Evolutionary conservation across 129 eudicot species (phyloP).

Genomic region (Chrysanthemum lavandulifolium): DNA sequence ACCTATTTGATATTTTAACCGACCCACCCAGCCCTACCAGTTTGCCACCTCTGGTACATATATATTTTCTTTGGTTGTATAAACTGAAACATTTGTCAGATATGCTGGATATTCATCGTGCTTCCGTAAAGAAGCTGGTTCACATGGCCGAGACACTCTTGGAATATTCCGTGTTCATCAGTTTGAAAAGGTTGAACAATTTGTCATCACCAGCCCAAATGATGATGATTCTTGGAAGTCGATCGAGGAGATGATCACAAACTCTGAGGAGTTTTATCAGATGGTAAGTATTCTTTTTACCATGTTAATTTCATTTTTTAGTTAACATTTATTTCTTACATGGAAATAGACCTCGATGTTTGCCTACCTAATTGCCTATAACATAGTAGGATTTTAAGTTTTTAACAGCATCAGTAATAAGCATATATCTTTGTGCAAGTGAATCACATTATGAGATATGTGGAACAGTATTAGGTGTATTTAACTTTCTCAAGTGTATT

Average conservation of each 20-base stretch:
- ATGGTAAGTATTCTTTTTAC: slow-evolving; percentile 38
- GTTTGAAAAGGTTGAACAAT: slow-evolving; percentile 93
- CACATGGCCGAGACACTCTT: slow-evolving; percentile 96
- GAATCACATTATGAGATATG: no score
- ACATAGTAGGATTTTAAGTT: no score
- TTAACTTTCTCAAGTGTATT: no score
- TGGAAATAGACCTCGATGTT: no score
- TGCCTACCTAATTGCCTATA: no score
- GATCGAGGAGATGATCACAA: slow-evolving; percentile 88
- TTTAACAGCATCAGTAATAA: no score
- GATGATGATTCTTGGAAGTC: slow-evolving; percentile 87
- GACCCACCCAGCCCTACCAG: not conserved
- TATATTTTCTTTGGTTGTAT: not conserved
- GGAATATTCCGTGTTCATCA: slow-evolving; percentile 98
- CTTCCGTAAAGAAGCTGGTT: slow-evolving; percentile 98
- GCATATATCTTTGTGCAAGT: no score
- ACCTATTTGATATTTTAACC: no score
- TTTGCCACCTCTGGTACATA: not conserved
- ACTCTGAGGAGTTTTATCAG: slow-evolving; percentile 90
- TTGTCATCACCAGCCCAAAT: slow-evolving; percentile 79
- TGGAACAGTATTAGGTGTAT: no score
- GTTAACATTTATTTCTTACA: no score
- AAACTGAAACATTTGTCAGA: slow-evolving; percentile 32
- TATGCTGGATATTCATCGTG: slow-evolving; percentile 97
- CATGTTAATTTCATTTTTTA: not conserved